Base-by-base conservation (phyloP, 164 flowering plant species). In the Hamamelis virginiana region DNA sequence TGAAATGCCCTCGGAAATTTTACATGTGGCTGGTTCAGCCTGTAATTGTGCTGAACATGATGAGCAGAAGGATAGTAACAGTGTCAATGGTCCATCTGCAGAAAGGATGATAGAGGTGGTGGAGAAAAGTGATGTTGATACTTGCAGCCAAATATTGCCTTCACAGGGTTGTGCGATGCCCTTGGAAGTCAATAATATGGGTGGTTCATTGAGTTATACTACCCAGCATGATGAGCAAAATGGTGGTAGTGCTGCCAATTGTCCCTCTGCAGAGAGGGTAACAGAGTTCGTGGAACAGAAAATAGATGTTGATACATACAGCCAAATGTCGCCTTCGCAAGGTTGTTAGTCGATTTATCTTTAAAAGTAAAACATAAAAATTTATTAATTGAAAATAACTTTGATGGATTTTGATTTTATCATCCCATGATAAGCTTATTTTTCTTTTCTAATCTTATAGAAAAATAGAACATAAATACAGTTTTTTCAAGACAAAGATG, bases 341-440 rank as follows among this genome's bases (percentile, higher is more conserved):
- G 64, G 48, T 15, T 69, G 56, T 53, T 64, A 72, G 43, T 19
- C 9, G 15, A 16, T n/a, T n/a, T n/a, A n/a, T n/a, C n/a, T n/a
- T n/a, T n/a, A n/a, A n/a, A n/a, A n/a, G n/a, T n/a, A n/a, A n/a
- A n/a, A n/a, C n/a, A n/a, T n/a, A n/a, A n/a, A n/a, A n/a, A n/a
- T n/a, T n/a, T n/a, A n/a, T n/a, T n/a, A n/a, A n/a, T n/a, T n/a
- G n/a, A n/a, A n/a, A n/a, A n/a, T n/a, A n/a, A n/a, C n/a, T n/a
- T n/a, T n/a, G n/a, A n/a, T n/a, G n/a, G n/a, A n/a, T n/a, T n/a
- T n/a, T n/a, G n/a, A n/a, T n/a, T n/a, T n/a, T n/a, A n/a, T n/a
- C n/a, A n/a, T n/a, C n/a, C n/a, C n/a, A n/a, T n/a, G n/a, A n/a
- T n/a, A n/a, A n/a, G n/a, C n/a, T n/a, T n/a, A n/a, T n/a, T n/a